phyloP scores from a whole-genome alignment of 2,329 filamentous ascomycete species.

The Fonsecaea nubica region DNA sequence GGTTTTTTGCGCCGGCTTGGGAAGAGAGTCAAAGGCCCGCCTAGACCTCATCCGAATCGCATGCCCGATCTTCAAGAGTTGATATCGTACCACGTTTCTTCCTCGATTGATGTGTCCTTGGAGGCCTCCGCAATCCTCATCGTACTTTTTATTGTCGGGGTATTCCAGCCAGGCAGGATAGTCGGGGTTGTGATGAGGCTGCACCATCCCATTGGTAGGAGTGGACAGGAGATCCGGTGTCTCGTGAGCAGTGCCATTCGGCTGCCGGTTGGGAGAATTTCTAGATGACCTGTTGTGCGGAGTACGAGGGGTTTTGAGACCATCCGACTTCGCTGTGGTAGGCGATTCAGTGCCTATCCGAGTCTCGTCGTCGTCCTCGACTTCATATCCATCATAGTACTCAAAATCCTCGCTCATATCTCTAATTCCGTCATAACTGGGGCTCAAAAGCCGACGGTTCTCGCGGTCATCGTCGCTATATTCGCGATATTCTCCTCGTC shows the following conservation, averaged over 20 bases:
- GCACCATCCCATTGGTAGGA: slow-evolving; percentile 57
- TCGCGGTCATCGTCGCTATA: slow-evolving; percentile 47
- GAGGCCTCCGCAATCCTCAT: slow-evolving; percentile 42
- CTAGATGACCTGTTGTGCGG: slow-evolving; percentile 35
- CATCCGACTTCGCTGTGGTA: slow-evolving; percentile 36
- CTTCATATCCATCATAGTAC: slow-evolving; percentile 18
- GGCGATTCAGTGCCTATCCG: slow-evolving; percentile 38
- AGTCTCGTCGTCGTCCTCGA: slow-evolving; percentile 38
- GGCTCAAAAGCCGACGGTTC: slow-evolving; percentile 33
- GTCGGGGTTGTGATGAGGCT: slow-evolving; percentile 48
- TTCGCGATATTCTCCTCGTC: slow-evolving; percentile 50
- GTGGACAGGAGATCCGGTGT: slow-evolving; percentile 47
- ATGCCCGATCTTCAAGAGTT: slow-evolving; percentile 32
- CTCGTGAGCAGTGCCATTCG: slow-evolving; percentile 18
- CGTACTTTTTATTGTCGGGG: slow-evolving; percentile 45
- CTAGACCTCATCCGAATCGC: slow-evolving; percentile 38
- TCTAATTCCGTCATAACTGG: slow-evolving; percentile 29
- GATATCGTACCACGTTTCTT: slow-evolving; percentile 39
- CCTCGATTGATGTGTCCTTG: slow-evolving; percentile 42
- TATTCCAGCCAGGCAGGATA: slow-evolving; percentile 67
- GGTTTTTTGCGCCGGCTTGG: slow-evolving; percentile 58
- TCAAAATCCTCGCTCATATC: slow-evolving; percentile 34
- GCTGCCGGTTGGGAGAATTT: slow-evolving; percentile 29
- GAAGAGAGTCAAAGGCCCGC: slow-evolving; percentile 58
- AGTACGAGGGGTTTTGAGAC: slow-evolving; percentile 37